Evolutionary conservation across 1,139 yeast species (phyloP).

Genomic region (Lodderomyces pseudojiufengensis): DNA sequence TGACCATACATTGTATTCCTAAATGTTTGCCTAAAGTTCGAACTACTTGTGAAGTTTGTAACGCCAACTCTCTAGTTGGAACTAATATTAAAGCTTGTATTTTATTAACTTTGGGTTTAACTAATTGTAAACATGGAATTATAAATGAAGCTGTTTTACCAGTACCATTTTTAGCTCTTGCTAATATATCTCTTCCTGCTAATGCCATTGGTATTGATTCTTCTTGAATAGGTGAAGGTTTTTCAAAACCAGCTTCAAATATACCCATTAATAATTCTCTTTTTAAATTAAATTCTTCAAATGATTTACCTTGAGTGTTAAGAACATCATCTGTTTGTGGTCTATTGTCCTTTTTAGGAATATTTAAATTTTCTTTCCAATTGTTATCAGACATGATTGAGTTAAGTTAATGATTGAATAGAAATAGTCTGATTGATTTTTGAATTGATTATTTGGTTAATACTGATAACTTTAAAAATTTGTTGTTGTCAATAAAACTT

Average conservation of each 20-base stretch:
- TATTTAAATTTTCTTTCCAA: slow-evolving; percentile 74
- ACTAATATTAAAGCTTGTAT: slow-evolving; percentile 87
- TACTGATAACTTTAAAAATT: too few species aligned
- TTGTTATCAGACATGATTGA: slow-evolving; percentile 28
- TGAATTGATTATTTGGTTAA: too few species aligned
- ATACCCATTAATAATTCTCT: slow-evolving; percentile 97
- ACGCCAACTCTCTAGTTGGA: slow-evolving; percentile 94
- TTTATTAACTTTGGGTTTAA: slow-evolving; percentile 78
- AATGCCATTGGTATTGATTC: slow-evolving; percentile 95
- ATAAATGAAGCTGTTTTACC: slow-evolving; percentile 98
- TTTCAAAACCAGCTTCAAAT: slow-evolving; percentile 97
- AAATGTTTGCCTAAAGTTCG: slow-evolving; percentile 95
- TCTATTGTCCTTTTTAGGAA: slow-evolving; percentile 79
- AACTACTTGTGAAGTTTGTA: slow-evolving; percentile 95
- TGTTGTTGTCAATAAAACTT: too few species aligned
- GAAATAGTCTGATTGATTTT: too few species aligned
- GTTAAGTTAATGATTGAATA: too few species aligned
- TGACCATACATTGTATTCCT: slow-evolving; percentile 92
- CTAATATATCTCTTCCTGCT: slow-evolving; percentile 93
- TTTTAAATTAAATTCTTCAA: slow-evolving; percentile 88
- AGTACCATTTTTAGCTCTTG: slow-evolving; percentile 98
- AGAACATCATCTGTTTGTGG: slow-evolving; percentile 97
- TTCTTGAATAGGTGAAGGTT: slow-evolving; percentile 97
- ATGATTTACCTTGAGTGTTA: slow-evolving; percentile 83
- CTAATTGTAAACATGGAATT: slow-evolving; percentile 79